phyloP scores from a whole-genome alignment of 75 land plant genomes.

The Larix kaempferi region DNA sequence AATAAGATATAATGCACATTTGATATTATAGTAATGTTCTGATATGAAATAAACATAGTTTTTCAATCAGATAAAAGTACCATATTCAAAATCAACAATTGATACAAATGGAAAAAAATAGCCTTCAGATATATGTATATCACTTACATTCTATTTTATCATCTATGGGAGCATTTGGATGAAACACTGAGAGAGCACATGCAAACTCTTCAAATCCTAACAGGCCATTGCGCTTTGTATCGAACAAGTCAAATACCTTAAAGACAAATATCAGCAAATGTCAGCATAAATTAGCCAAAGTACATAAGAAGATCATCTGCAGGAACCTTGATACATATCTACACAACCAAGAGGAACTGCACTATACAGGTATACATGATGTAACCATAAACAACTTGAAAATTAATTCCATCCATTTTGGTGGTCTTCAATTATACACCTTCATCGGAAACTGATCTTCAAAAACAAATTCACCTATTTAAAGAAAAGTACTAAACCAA shows the following conservation, averaged over 20 bases:
- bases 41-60: background rate
- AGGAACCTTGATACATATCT: background rate
- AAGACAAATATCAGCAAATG: background rate
- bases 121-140: background rate
- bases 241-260: conserved; percentile 97
- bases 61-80: background rate
- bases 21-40: background rate
- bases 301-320: background rate
- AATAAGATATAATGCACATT: background rate
- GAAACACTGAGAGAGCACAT: conserved; percentile 88
- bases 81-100: background rate
- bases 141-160: conserved; percentile 88
- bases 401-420: background rate
- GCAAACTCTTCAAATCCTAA: conserved; percentile 97
- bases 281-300: background rate
- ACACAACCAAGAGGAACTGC: background rate
- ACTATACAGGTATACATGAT: background rate
- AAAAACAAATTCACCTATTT: background rate
- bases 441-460: background rate
- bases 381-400: background rate
- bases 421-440: background rate
- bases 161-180: conserved; percentile 90
- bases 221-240: conserved; percentile 90
- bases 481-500: background rate
- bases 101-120: background rate